Conservation (phyloP, 2,329 filamentous ascomycete species). For the Cordyceps militaris region DNA sequence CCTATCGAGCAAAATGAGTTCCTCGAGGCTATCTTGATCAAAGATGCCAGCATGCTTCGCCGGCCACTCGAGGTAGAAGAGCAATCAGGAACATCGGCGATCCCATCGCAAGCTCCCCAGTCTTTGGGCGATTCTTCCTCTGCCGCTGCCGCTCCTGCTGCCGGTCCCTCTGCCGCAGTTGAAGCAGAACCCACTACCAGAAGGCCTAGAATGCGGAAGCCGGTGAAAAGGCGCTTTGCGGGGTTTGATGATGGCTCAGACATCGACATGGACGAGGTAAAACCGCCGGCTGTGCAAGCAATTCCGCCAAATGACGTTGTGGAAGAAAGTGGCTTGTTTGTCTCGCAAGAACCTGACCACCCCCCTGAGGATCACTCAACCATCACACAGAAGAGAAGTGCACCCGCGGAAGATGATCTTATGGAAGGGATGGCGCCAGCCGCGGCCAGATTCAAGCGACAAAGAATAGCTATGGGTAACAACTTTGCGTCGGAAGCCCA, state of each 20-base stretch:
- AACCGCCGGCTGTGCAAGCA: conserved; percentile 14
- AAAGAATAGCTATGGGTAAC: conserved; percentile 55
- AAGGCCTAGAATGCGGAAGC: conserved; percentile 31
- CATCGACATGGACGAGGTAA: conserved; percentile 26
- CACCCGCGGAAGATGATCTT: conserved; percentile 45
- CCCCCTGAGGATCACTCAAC: conserved; percentile 19
- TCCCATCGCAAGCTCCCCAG: conserved; percentile 8
- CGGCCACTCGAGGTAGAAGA: conserved; percentile 52
- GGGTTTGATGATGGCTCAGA: conserved; percentile 54
- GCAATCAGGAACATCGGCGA: conserved; percentile 17
- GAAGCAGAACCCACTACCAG: conserved; percentile 16
- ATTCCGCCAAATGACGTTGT: conserved; percentile 14
- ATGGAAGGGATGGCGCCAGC: conserved; percentile 71
- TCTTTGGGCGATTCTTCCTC: background rate
- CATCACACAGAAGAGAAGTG: conserved; percentile 39
- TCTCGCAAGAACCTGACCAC: conserved; percentile 41
- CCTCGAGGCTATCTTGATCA: conserved; percentile 78
- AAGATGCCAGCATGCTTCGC: conserved; percentile 66
- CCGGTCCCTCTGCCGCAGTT: conserved; percentile 5
- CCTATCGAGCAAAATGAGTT: conserved; percentile 88
- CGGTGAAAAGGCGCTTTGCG: conserved; percentile 56
- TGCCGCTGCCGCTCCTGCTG: too few relatives aligned
- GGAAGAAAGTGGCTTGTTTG: conserved; percentile 46
- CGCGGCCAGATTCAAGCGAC: conserved; percentile 71
- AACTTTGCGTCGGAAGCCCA: conserved; percentile 30